Base-by-base conservation (phyloP, 2,329 filamentous ascomycete genomes). In the Fusarium incarnatum region DNA sequence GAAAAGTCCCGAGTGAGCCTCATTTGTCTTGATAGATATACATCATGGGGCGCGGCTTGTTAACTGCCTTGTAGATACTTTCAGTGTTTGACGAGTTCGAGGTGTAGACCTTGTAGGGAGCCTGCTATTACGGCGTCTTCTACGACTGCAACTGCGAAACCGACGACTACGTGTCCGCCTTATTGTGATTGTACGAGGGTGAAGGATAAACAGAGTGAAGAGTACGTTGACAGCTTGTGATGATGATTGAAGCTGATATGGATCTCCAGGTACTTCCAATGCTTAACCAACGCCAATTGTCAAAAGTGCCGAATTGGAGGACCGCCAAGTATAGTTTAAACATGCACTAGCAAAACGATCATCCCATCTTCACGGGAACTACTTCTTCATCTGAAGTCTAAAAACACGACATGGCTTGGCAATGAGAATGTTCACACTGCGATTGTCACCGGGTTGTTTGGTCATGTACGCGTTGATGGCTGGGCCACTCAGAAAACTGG, bases 181-280 rank as follows among this genome's bases (percentile, higher is more conserved):
- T 30, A 50, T 7, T 78, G 76, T 34, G 75, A 76, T 41, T 77
- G 76, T 25, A 64, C 65, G 1, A 57, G 41, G 15, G 58, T 77
- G 6, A 44, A 70, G 28, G 71, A 79, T 42, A 74, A 76, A 48
- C 57, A 77, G 20, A 72, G 77, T 52, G 62, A 76, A 15, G 77
- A 78, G 79, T 79, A n/a, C n/a, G n/a, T n/a, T n/a, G n/a, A n/a
- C n/a, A n/a, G n/a, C n/a, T n/a, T n/a, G n/a, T n/a, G n/a, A n/a
- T n/a, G n/a, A n/a, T n/a, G n/a, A 12, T 41, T 13, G 6, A 11
- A 13, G 6, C 48, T 69, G 20, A 70, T 32, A 16, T 5, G 18
- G 7, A 6, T 27, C 34, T 37, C n/a, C 16, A 81, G 79, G 27
- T 80, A 73, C 48, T 78, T 80, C 13, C 78, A 80, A 28, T 81